A percentile compares a stretch with the other conserved stretches of the same genome.
These are phyloP conservation scores for Candida sojae DNA, from an alignment of 1,139 yeast species.

Conservation along the genomic window DNA sequence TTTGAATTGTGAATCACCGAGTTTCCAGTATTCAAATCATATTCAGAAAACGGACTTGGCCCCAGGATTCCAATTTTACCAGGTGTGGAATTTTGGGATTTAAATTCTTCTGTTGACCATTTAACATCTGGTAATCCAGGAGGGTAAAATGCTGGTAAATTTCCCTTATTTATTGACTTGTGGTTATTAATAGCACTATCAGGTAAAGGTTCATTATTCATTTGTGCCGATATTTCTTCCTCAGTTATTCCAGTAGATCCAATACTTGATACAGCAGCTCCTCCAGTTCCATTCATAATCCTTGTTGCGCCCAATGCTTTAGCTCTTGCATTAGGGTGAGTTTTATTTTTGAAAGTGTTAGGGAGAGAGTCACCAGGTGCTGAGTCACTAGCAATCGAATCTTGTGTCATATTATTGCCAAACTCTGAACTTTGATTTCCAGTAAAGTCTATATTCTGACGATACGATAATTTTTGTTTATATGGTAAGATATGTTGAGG, in stretches of 20 bases:
- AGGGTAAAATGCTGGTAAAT: neutral
- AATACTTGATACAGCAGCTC: slow-evolving; percentile 2
- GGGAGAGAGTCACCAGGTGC: slow-evolving; percentile 31
- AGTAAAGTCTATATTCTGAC: slow-evolving; percentile 35
- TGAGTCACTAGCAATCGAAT: slow-evolving; percentile 13
- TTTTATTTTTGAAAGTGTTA: slow-evolving; percentile 47
- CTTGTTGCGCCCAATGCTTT: slow-evolving; percentile 28
- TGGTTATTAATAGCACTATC: neutral
- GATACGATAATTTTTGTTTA: slow-evolving; percentile 32
- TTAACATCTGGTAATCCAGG: slow-evolving; percentile 28
- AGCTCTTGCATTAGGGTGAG: slow-evolving; percentile 49
- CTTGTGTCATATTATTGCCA: neutral
- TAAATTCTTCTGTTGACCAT: slow-evolving; percentile 23
- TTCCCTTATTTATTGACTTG: neutral
- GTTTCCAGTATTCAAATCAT: slow-evolving; percentile 14
- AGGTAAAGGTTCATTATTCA: neutral
- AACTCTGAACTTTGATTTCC: slow-evolving; percentile 15
- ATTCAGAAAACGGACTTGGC: slow-evolving; percentile 1
- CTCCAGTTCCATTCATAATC: slow-evolving; percentile 7
- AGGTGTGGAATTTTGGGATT: slow-evolving; percentile 1
- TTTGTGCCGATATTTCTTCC: neutral
- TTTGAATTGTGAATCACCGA: slow-evolving; percentile 41
- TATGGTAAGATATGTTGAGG: slow-evolving; percentile 18
- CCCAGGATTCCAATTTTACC: slow-evolving; percentile 5
- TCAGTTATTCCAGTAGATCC: neutral